These are phyloP conservation scores for Vigna unguiculata DNA, from an alignment of 306 rosid species.

Conservation along the genomic window DNA sequence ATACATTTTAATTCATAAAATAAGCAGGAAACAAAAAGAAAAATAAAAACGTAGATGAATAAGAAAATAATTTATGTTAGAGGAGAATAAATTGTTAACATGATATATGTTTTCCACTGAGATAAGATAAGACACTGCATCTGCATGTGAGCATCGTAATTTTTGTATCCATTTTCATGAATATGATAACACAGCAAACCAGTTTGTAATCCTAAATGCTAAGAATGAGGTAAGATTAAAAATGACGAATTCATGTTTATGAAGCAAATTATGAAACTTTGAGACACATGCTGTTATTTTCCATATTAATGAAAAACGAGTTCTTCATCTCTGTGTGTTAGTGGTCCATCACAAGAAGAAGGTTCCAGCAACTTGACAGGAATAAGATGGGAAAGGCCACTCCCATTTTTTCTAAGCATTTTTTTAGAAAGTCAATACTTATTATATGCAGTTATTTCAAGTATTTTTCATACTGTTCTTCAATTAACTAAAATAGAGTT, in stretches of 20 bases:
- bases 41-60: neutral
- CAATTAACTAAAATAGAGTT: no score
- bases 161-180: constrained; percentile 4
- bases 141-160: constrained; percentile 22
- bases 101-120: neutral
- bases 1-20: neutral
- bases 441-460: no score
- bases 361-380: constrained; percentile 35
- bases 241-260: constrained; percentile 22
- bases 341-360: constrained; percentile 38
- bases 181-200: neutral
- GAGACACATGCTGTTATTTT: constrained; percentile 12
- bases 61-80: neutral
- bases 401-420: constrained; percentile 29
- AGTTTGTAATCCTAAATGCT: constrained; percentile 1
- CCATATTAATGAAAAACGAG: constrained; percentile 29
- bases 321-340: constrained; percentile 30
- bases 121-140: neutral
- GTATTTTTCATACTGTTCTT: neutral
- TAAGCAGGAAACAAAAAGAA: neutral
- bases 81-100: neutral
- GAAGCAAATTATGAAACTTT: constrained; percentile 18
- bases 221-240: constrained; percentile 26
- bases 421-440: neutral
- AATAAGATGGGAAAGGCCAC: constrained; percentile 4